A percentile compares a stretch with the other conserved stretches of the same genome.
Evolutionary conservation across 192 early-diverging fungal species (phyloP).

Genomic region (Chytriomyces sp.): DNA sequence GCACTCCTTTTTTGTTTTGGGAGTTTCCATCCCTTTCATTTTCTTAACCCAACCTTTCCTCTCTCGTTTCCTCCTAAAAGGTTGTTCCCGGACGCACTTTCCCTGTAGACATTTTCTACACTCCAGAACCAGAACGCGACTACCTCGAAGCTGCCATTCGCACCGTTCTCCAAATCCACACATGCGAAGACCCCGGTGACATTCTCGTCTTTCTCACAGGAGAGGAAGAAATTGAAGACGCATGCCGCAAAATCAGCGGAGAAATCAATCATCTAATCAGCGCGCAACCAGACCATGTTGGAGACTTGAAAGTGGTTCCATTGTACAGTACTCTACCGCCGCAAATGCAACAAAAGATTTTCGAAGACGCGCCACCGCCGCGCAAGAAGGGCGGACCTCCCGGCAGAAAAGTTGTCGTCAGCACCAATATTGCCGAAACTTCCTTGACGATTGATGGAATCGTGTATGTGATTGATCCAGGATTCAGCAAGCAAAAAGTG

Average conservation of each 20-base stretch:
- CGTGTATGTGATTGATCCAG: conserved; percentile 98
- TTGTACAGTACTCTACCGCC: conserved; percentile 94
- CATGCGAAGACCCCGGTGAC: conserved; percentile 91
- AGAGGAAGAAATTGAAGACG: conserved; percentile 98
- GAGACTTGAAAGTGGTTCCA: conserved; percentile 85
- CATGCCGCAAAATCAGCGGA: conserved; percentile 80
- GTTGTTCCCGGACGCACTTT: conserved; percentile 95
- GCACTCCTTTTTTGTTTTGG: conserved; percentile 14
- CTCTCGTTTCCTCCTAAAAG: conserved; percentile 25
- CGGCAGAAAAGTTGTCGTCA: conserved; percentile 96
- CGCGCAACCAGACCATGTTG: conserved; percentile 65
- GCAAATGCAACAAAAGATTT: conserved; percentile 89
- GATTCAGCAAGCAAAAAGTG: conserved; percentile 99
- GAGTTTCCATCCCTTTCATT: conserved; percentile 14
- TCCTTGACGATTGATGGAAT: conserved; percentile 98
- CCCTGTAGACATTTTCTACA: conserved; percentile 98
- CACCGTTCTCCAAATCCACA: conserved; percentile 94
- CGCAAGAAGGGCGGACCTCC: conserved; percentile 76
- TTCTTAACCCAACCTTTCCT: too few species aligned
- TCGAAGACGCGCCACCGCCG: conserved; percentile 86
- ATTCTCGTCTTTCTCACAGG: conserved; percentile 97
- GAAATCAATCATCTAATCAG: conserved; percentile 66
- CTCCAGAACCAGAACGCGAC: conserved; percentile 95
- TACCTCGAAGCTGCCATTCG: conserved; percentile 96
- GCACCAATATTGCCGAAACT: conserved; percentile 98